These are phyloP conservation scores for Aciculoconidium aculeatum DNA, from an alignment of 805 yeast genomes.

Conservation along the genomic window DNA sequence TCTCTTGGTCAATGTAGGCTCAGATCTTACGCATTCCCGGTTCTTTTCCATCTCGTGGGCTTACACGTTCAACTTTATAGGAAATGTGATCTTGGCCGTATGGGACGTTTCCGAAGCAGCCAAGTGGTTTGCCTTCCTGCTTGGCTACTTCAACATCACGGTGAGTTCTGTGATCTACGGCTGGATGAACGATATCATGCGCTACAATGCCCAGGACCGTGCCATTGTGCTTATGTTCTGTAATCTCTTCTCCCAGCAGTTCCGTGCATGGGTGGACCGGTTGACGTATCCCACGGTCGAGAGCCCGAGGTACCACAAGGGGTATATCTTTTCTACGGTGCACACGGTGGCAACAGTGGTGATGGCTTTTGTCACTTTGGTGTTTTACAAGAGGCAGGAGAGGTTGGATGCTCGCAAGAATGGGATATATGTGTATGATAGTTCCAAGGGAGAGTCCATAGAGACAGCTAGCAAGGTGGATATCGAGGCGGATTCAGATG, in stretches of 20 bases:
- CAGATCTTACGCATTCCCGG: slow-evolving; percentile 35
- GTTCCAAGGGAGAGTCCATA: too few relatives aligned
- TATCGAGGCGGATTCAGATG: too few relatives aligned
- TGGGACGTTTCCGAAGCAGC: slow-evolving; percentile 19
- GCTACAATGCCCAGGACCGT: slow-evolving; percentile 16
- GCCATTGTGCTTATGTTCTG: slow-evolving; percentile 16
- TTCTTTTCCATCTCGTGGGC: slow-evolving; percentile 12
- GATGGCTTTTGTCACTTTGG: slow-evolving; percentile 17
- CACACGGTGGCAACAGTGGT: slow-evolving; percentile 13
- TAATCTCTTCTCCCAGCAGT: slow-evolving; percentile 18
- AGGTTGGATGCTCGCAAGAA: slow-evolving; percentile 13
- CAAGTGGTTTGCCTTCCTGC: slow-evolving; percentile 21
- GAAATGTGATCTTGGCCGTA: slow-evolving; percentile 17
- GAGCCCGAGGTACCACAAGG: slow-evolving; percentile 17
- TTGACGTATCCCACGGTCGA: slow-evolving; percentile 19
- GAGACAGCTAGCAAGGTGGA: too few relatives aligned
- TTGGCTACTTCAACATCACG: slow-evolving; percentile 18
- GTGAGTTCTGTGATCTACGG: slow-evolving; percentile 18
- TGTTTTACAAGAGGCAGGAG: slow-evolving; percentile 18
- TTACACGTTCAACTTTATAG: slow-evolving; percentile 15
- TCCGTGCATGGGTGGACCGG: slow-evolving; percentile 17
- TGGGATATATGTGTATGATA: slow-evolving; percentile 17
- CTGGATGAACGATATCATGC: slow-evolving; percentile 19
- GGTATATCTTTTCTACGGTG: slow-evolving; percentile 15
- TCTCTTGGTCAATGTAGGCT: slow-evolving; percentile 39